Evolutionary conservation across 352 stramenopile species (phyloP).

Genomic region (Globisporangium parvum): DNA sequence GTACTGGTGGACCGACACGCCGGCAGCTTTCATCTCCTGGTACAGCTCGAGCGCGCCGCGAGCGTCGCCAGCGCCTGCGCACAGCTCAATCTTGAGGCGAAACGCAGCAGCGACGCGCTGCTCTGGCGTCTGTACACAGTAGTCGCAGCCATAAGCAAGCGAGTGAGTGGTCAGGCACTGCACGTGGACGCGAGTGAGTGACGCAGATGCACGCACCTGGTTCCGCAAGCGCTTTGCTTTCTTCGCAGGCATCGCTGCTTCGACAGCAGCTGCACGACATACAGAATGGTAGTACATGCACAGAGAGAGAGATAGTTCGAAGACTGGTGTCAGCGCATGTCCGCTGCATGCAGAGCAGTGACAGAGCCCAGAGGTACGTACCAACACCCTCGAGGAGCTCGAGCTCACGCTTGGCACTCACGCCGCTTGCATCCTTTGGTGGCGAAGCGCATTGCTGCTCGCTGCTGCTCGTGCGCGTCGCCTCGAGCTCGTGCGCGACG

Average conservation of each 20-base stretch:
- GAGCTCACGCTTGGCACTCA: background rate
- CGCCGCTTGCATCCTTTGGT: too few relatives aligned
- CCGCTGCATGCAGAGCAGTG: background rate
- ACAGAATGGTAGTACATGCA: background rate
- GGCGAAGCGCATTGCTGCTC: background rate
- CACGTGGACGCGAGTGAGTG: background rate
- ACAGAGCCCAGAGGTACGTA: background rate
- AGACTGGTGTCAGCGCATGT: too few relatives aligned
- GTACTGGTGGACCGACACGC: conserved; percentile 27
- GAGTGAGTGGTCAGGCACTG: background rate
- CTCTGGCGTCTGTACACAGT: conserved; percentile 26
- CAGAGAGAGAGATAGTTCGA: too few relatives aligned
- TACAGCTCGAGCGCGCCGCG: conserved; percentile 37
- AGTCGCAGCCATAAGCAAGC: too few relatives aligned
- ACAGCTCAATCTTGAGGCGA: conserved; percentile 35
- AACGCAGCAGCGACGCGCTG: conserved; percentile 33
- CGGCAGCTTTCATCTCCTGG: conserved; percentile 39
- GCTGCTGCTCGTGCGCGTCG: background rate
- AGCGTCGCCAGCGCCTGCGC: conserved; percentile 33
- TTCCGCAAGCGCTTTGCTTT: conserved; percentile 38
- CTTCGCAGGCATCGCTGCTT: conserved; percentile 26
- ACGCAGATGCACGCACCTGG: conserved; percentile 22
- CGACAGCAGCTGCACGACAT: background rate
- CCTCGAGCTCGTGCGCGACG: background rate
- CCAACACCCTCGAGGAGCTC: background rate